phyloP scores from a whole-genome alignment of 1,284 basidiomycete genomes.

The Melanopsichium pennsylvanicum region DNA sequence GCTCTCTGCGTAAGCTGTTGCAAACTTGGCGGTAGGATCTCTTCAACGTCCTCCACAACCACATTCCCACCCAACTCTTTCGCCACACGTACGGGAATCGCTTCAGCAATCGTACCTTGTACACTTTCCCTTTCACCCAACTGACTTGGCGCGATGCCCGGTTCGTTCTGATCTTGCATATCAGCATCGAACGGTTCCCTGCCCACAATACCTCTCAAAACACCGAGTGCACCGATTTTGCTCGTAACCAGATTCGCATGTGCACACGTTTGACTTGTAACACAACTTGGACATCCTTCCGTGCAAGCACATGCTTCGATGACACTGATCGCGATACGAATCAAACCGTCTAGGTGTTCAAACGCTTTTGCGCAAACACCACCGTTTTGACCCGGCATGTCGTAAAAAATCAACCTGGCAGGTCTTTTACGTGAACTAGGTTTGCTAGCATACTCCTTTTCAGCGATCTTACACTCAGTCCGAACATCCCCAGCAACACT shows the following conservation, averaged over 20 bases:
- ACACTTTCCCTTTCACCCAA: constrained; percentile 30
- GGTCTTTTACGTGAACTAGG: constrained; percentile 77
- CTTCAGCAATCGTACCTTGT: constrained; percentile 41
- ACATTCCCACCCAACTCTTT: constrained; percentile 33
- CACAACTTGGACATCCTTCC: constrained; percentile 79
- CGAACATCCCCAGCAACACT: constrained; percentile 73
- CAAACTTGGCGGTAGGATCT: constrained; percentile 40
- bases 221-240: constrained; percentile 61
- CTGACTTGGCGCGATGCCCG: constrained; percentile 34
- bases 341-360: constrained; percentile 76
- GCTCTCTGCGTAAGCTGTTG: constrained; percentile 27
- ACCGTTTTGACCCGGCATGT: constrained; percentile 75
- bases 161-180: constrained; percentile 50
- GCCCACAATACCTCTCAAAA: constrained; percentile 60
- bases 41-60: constrained; percentile 43
- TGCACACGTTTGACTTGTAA: constrained; percentile 63
- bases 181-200: constrained; percentile 55
- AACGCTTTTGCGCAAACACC: constrained; percentile 82
- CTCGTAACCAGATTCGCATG: constrained; percentile 58
- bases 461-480: constrained; percentile 81
- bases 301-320: constrained; percentile 77
- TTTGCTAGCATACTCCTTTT: constrained; percentile 77
- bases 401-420: constrained; percentile 85
- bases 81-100: constrained; percentile 34
- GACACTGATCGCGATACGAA: constrained; percentile 73